phyloP scores from a whole-genome alignment of 345 rosid species.

The Citrus inodora region DNA sequence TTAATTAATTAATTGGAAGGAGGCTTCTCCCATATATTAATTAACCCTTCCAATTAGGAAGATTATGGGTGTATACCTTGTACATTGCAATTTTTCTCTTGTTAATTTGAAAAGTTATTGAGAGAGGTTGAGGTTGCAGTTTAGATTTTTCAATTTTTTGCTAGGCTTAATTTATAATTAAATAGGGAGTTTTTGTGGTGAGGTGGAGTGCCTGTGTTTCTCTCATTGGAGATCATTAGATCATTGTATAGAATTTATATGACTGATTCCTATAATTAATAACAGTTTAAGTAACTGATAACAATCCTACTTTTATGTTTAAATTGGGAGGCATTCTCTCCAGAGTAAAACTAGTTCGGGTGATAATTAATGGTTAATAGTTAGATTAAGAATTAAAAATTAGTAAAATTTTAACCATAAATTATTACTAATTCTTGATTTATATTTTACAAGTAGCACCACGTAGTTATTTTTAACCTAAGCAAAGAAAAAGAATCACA shows the following conservation, averaged over 20 bases:
- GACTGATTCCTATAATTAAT: not conserved
- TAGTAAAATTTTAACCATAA: too few species aligned
- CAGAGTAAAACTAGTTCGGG: not conserved
- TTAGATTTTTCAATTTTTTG: not conserved
- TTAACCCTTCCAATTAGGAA: not conserved
- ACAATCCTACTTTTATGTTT: not conserved
- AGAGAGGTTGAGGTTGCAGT: not conserved
- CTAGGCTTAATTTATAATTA: not conserved
- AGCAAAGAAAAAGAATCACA: too few species aligned
- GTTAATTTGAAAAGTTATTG: not conserved
- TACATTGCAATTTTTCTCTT: constrained; percentile 4
- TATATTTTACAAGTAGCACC: too few species aligned
- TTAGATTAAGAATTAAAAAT: too few species aligned
- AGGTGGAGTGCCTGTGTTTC: not conserved
- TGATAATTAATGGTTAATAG: too few species aligned
- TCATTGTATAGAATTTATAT: not conserved
- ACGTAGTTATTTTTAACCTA: too few species aligned
- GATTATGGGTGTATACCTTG: constrained; percentile 16
- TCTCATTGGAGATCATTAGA: not conserved
- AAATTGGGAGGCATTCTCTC: too few species aligned
- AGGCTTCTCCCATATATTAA: not conserved
- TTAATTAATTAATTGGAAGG: not conserved
- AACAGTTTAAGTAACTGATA: not conserved
- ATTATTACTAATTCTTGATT: too few species aligned
- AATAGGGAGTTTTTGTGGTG: not conserved